phyloP scores from a whole-genome alignment of 108 stramenopile genomes.

The Pseudonitzschia delicatissima region DNA sequence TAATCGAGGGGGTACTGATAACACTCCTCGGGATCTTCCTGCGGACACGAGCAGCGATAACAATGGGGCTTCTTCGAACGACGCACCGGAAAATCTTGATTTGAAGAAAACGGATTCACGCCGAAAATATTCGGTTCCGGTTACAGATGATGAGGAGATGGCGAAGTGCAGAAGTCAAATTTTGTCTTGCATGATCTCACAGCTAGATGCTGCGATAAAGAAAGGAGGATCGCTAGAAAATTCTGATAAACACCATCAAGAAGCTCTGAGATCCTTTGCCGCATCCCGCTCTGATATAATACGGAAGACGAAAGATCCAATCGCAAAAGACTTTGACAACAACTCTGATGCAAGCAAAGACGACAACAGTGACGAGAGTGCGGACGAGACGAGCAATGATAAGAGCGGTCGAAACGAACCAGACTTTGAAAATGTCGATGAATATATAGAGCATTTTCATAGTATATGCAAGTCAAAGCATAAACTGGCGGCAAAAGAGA shows the following conservation, averaged over 20 bases:
- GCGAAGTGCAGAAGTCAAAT: constrained; percentile 1
- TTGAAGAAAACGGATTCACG: background rate
- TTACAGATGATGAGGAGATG: constrained; percentile 1
- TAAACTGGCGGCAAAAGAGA: background rate
- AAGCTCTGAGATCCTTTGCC: constrained; percentile 11
- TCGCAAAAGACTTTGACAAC: background rate
- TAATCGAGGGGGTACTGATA: background rate
- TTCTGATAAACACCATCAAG: constrained; percentile 11
- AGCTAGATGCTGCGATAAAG: constrained; percentile 1
- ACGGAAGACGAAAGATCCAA: background rate
- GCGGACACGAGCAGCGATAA: background rate
- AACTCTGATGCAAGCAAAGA: background rate
- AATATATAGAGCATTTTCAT: constrained; percentile 14
- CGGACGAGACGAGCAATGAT: background rate
- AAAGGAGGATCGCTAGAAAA: constrained; percentile 16
- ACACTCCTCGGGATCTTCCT: background rate
- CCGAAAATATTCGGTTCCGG: background rate
- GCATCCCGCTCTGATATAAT: constrained; percentile 18
- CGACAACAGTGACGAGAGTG: background rate
- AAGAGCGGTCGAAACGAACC: background rate
- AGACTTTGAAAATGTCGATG: constrained; percentile 8
- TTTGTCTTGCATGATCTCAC: constrained; percentile 23
- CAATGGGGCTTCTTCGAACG: background rate
- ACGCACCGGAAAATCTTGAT: background rate
- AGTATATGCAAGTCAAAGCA: background rate